These are phyloP conservation scores for Plasmodium billcollinsi DNA, from an alignment of 169 alveolate genomes.

Conservation along the genomic window DNA sequence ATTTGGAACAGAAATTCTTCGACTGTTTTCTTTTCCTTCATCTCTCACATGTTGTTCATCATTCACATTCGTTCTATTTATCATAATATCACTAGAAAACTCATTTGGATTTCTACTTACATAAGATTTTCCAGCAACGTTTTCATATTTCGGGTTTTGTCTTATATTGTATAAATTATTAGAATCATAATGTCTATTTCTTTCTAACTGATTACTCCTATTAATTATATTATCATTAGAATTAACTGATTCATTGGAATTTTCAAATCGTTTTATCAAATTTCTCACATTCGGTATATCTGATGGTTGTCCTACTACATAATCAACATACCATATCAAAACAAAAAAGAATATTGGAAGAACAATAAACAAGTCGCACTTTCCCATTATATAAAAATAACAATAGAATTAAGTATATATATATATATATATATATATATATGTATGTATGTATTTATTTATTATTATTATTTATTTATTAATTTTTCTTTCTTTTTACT, in stretches of 20 bases:
- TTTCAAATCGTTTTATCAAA: slow-evolving; percentile 27
- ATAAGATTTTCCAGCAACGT: too few species aligned
- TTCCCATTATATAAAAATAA: slow-evolving; percentile 9
- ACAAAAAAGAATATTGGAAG: not conserved
- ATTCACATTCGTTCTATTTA: too few species aligned
- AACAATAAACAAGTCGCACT: slow-evolving; percentile 7
- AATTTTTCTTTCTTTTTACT: too few species aligned
- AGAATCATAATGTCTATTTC: not conserved
- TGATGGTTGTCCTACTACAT: slow-evolving; percentile 20
- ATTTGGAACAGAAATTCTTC: not conserved
- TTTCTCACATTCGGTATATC: slow-evolving; percentile 15
- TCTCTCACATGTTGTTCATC: not conserved
- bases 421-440: not conserved
- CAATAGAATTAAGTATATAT: slow-evolving; percentile 1
- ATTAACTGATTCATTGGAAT: not conserved
- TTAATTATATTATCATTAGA: not conserved
- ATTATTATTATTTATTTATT: too few species aligned
- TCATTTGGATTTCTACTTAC: too few species aligned
- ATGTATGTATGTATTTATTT: too few species aligned
- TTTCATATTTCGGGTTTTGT: not conserved
- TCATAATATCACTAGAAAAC: too few species aligned
- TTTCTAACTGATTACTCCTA: not conserved
- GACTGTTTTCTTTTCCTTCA: not conserved
- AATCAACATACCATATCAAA: slow-evolving; percentile 13
- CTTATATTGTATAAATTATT: slow-evolving; percentile 7